Evolutionary conservation across 768 basidiomycete genomes (phyloP), one percentile per base, ranked within the genome.

Genomic region (Tremella mesenterica): DNA sequence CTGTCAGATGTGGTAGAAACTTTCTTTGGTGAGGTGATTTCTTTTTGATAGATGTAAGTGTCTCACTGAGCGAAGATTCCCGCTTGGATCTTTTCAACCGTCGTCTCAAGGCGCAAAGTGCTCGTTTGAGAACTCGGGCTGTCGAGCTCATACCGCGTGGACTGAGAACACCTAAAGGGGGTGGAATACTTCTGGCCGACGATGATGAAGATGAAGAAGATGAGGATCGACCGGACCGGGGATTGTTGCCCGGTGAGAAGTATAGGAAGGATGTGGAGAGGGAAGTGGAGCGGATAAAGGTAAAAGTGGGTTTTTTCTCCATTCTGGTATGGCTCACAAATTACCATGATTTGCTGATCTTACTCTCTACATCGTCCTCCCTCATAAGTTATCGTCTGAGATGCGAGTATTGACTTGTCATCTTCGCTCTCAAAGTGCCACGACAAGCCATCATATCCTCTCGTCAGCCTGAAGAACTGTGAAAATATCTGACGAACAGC

Each of bases 1-100:
- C 20, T 29, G 27, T 6, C 64, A 92, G 91, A 95, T 73, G 93
- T 91, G 8, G 77, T 91, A 71, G 91, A 95, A 75, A 95, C 91
- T 0, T 95, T 85, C 69, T 93, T 91, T 70, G 71, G 67, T 69
- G 33, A 30, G 63, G 36, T 21, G 31, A 4, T 16, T 20, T 28
- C 9, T 41, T 23, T 33, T 46, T 46, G 44, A 6, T 9, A 46
- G 21, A 36, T 36, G 12, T 12, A 12, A 20, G 28, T 46, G 44
- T 26, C 44, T 23, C 2, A 33, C 30, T 5, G 36, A 9, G n/a
- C 39, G 12, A 31, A 69, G 90, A 96, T 75, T 89, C 90, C 1
- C 84, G 86, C 7, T 53, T 76, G 13, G 75, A 77, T 58, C 63
- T 77, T 0, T 58, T 75, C 53, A 74, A 93, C 71, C 83, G 91